These are phyloP conservation scores for Fusarium humuli DNA, from an alignment of 2,329 filamentous ascomycete genomes.

Conservation along the genomic window DNA sequence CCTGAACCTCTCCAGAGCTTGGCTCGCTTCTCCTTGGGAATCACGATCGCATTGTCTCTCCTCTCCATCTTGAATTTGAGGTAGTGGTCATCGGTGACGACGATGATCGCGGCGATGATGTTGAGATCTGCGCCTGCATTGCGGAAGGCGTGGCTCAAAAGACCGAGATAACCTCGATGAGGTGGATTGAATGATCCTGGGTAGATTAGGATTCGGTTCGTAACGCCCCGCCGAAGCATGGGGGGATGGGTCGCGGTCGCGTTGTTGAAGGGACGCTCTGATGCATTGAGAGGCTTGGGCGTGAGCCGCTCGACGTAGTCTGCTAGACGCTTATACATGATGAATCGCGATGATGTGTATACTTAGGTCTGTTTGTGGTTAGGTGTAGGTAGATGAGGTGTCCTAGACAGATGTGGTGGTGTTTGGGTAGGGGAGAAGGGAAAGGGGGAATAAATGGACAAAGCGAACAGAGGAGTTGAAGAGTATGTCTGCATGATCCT, in stretches of 20 bases:
- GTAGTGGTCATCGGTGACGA: conserved; percentile 43
- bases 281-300: not conserved
- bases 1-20: conserved; percentile 43
- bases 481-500: not conserved
- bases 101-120: conserved; percentile 49
- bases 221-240: conserved; percentile 16
- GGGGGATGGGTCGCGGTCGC: conserved; percentile 2
- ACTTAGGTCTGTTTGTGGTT: not conserved
- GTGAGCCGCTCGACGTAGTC: conserved; percentile 33
- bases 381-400: not conserved
- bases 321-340: conserved; percentile 26
- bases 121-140: conserved; percentile 47
- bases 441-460: not conserved
- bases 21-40: conserved; percentile 40
- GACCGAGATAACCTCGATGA: conserved; percentile 50
- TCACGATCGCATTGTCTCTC: conserved; percentile 16
- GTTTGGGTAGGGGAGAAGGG: not conserved
- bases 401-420: too few relatives aligned
- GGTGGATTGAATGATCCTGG: conserved; percentile 56
- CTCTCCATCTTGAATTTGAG: conserved; percentile 40
- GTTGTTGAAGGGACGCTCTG: conserved; percentile 34
- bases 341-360: not conserved
- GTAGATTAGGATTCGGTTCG: conserved; percentile 50
- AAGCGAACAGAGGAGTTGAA: not conserved
- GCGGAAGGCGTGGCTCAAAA: conserved; percentile 48